phyloP scores from a whole-genome alignment of 2,329 filamentous ascomycete species.

The Diaporthe australafricana region DNA sequence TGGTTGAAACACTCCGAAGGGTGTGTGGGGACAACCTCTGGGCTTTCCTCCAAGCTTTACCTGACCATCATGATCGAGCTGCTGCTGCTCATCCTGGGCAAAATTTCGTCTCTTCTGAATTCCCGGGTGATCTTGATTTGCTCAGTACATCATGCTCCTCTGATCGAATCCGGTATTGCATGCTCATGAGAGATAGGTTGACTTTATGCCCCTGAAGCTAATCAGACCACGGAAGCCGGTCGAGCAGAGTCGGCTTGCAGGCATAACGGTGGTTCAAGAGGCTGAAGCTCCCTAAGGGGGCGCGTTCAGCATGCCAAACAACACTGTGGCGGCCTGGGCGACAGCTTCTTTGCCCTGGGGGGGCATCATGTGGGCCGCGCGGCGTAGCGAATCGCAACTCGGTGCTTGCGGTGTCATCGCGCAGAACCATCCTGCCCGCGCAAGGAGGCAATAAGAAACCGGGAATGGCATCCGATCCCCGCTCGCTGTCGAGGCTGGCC shows the following conservation, averaged over 20 bases:
- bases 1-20: slow-evolving; percentile 36
- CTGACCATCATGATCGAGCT: slow-evolving; percentile 17
- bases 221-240: slow-evolving; percentile 20
- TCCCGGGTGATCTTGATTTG: slow-evolving; percentile 6
- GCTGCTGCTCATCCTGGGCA: slow-evolving; percentile 12
- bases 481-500: slow-evolving; percentile 12
- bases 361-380: neutral
- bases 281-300: neutral
- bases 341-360: slow-evolving; percentile 1
- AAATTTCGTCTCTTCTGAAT: slow-evolving; percentile 32
- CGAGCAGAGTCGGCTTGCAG: slow-evolving; percentile 1
- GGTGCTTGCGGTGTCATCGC: slow-evolving; percentile 27
- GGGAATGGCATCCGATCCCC: slow-evolving; percentile 4
- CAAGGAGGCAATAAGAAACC: slow-evolving; percentile 10
- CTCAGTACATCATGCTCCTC: neutral
- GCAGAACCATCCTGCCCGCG: slow-evolving; percentile 21
- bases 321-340: neutral
- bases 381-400: slow-evolving; percentile 26
- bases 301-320: neutral
- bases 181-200: slow-evolving; percentile 8
- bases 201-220: slow-evolving; percentile 13
- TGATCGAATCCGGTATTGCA: neutral
- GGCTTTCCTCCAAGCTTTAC: slow-evolving; percentile 4
- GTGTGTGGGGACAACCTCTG: slow-evolving; percentile 27
- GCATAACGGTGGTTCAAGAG: slow-evolving; percentile 15